Evolutionary conservation across 139 green algal species (phyloP).

Genomic region (Micractinium conductrix): DNA sequence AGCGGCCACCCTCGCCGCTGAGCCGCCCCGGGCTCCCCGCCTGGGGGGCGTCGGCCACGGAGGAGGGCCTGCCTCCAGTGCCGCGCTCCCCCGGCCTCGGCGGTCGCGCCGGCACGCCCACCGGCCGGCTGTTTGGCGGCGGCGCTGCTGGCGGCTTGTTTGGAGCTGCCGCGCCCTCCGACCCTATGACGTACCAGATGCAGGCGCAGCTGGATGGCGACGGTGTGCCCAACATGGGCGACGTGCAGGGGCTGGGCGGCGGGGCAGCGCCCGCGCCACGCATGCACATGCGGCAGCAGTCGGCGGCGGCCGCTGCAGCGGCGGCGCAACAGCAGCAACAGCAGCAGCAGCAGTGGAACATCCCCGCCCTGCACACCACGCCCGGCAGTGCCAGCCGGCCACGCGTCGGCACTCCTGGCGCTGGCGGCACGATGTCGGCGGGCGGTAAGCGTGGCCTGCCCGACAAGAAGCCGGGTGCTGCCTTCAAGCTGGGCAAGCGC

Average conservation of each 20-base stretch:
- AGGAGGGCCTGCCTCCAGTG: neutral
- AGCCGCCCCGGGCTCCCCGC: neutral
- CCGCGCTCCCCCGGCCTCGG: neutral
- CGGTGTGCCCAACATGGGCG: conserved; percentile 42
- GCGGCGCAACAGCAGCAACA: neutral
- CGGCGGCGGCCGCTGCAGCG: neutral
- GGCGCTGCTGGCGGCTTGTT: conserved; percentile 2
- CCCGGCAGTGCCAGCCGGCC: conserved; percentile 4
- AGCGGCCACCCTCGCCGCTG: neutral
- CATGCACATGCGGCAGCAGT: too few species aligned
- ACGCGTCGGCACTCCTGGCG: neutral
- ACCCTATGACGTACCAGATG: conserved; percentile 35
- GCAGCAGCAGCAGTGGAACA: conserved; percentile 9
- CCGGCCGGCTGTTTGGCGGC: neutral
- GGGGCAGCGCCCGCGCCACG: neutral
- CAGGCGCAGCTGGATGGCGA: conserved; percentile 33
- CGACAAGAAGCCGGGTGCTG: conserved; percentile 43
- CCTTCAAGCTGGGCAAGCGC: conserved; percentile 53
- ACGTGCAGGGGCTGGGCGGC: conserved; percentile 22
- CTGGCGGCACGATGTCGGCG: neutral
- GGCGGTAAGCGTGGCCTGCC: conserved; percentile 6
- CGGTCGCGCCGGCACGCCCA: neutral
- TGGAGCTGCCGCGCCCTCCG: conserved; percentile 21
- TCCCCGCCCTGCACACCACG: conserved; percentile 26
- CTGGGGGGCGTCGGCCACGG: conserved; percentile 1